Conservation (phyloP, 2,329 filamentous ascomycete species). For the Hypomyces rosellus region DNA sequence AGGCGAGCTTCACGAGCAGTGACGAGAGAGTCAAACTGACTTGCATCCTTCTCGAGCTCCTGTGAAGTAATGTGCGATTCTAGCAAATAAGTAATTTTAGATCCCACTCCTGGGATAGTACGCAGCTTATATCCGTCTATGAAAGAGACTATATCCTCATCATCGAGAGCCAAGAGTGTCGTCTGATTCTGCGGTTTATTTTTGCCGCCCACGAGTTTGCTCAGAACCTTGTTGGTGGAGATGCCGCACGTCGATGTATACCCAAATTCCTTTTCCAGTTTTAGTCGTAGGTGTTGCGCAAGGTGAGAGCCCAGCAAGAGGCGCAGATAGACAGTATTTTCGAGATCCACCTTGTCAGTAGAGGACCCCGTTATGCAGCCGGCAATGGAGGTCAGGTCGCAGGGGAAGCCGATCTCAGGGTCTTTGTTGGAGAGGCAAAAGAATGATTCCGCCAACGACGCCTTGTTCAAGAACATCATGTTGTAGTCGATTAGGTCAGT, state of each 20-base stretch:
- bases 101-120: constrained; percentile 79
- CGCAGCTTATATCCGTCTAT: constrained; percentile 71
- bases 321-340: constrained; percentile 45
- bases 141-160: constrained; percentile 54
- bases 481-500: constrained; percentile 86
- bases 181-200: constrained; percentile 89
- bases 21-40: constrained; percentile 40
- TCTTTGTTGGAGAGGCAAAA: constrained; percentile 70
- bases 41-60: constrained; percentile 26
- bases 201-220: constrained; percentile 75
- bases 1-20: constrained; percentile 60
- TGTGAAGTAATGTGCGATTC: constrained; percentile 48
- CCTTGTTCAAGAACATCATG: constrained; percentile 58
- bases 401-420: constrained; percentile 73
- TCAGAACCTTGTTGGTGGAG: constrained; percentile 77
- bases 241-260: constrained; percentile 87
- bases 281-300: constrained; percentile 63
- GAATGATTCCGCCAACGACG: constrained; percentile 62
- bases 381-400: constrained; percentile 62
- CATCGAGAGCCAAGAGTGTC: constrained; percentile 64
- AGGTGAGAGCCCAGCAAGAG: constrained; percentile 76
- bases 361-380: constrained; percentile 47
- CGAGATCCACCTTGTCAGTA: constrained; percentile 19
- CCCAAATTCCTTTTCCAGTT: constrained; percentile 68
- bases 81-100: constrained; percentile 47